Evolutionary conservation across 1,284 basidiomycete genomes (phyloP).

Genomic region (Naganishia albida): DNA sequence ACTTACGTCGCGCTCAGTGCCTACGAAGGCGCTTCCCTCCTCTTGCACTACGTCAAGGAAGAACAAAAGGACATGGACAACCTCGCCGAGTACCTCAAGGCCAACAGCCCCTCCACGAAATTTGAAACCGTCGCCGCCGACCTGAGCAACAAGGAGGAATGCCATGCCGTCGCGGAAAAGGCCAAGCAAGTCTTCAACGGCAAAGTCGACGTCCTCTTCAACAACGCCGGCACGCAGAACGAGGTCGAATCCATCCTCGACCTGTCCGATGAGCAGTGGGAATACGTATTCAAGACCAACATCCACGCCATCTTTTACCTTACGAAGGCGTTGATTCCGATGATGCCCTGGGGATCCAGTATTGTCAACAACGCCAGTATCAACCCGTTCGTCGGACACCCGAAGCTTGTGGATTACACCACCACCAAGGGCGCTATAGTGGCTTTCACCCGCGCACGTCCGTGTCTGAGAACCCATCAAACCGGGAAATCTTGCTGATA

Average conservation of each 20-base stretch:
- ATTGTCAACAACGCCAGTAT: slow-evolving; percentile 62
- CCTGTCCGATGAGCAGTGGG: slow-evolving; percentile 59
- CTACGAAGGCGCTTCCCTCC: slow-evolving; percentile 63
- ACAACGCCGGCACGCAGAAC: slow-evolving; percentile 62
- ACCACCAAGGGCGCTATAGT: slow-evolving; percentile 63
- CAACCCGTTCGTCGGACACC: slow-evolving; percentile 60
- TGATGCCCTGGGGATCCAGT: slow-evolving; percentile 54
- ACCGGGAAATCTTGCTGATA: too few relatives aligned
- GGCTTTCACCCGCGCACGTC: slow-evolving; percentile 34
- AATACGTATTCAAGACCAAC: slow-evolving; percentile 59
- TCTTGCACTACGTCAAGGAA: slow-evolving; percentile 59
- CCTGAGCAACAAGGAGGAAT: slow-evolving; percentile 56
- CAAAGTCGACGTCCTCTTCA: slow-evolving; percentile 59
- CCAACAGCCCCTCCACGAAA: slow-evolving; percentile 56
- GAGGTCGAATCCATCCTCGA: slow-evolving; percentile 57
- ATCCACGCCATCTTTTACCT: slow-evolving; percentile 62
- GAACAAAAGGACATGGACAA: slow-evolving; percentile 59
- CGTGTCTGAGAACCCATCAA: too few relatives aligned
- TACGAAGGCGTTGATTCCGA: slow-evolving; percentile 55
- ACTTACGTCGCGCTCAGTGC: slow-evolving; percentile 46
- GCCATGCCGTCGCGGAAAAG: slow-evolving; percentile 56
- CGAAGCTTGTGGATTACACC: slow-evolving; percentile 61
- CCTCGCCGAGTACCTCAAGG: slow-evolving; percentile 53
- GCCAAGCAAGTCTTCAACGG: slow-evolving; percentile 55
- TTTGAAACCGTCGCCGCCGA: slow-evolving; percentile 56